phyloP scores from a whole-genome alignment of 2,329 filamentous ascomycete genomes.

The Monosporascus sp. region DNA sequence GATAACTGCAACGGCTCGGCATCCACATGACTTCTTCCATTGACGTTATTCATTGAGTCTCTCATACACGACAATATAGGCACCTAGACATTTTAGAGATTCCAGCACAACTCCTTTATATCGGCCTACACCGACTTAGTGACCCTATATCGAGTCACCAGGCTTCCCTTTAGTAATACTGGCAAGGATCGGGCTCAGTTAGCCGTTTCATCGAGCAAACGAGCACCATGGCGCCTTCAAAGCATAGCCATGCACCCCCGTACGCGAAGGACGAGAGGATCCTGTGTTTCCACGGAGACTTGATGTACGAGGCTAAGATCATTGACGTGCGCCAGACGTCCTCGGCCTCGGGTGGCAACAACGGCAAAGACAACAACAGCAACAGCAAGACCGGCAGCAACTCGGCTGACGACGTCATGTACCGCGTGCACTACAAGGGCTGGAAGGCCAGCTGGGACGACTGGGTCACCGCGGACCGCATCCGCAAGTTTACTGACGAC shows the following conservation, averaged over 20 bases:
- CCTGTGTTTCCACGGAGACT: constrained; percentile 93
- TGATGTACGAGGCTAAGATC: constrained; percentile 96
- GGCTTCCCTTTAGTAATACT: background rate
- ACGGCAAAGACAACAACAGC: constrained; percentile 30
- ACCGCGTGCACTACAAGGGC: constrained; percentile 96
- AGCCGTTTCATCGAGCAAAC: background rate
- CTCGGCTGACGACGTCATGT: constrained; percentile 66
- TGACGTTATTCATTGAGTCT: too few species aligned
- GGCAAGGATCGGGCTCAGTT: background rate
- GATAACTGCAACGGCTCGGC: too few species aligned
- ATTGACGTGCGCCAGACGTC: constrained; percentile 56
- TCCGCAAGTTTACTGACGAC: constrained; percentile 91
- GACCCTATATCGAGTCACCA: background rate
- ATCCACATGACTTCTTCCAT: too few species aligned
- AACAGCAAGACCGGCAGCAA: constrained; percentile 56
- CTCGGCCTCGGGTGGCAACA: background rate
- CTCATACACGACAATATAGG: too few species aligned
- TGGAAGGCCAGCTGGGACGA: constrained; percentile 99
- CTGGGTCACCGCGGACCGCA: constrained; percentile 90
- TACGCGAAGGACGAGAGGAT: constrained; percentile 83
- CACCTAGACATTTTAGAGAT: too few species aligned
- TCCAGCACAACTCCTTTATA: too few species aligned
- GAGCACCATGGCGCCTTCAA: constrained; percentile 32
- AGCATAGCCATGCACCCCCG: constrained; percentile 40
- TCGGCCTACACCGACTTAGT: too few species aligned